phyloP scores from a whole-genome alignment of 768 basidiomycete genomes.

The Mycena amicta region DNA sequence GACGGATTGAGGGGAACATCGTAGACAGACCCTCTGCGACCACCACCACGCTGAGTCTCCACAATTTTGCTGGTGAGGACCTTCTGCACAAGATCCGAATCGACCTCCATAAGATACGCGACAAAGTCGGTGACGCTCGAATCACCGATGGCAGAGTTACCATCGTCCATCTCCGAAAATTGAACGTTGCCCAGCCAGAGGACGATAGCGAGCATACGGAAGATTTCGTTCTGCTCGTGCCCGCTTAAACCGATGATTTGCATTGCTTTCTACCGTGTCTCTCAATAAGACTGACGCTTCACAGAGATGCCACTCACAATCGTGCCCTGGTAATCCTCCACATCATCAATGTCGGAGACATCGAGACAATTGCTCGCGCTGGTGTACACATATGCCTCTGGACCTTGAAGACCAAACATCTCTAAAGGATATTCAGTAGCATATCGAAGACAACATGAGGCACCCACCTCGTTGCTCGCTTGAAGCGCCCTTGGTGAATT shows the following conservation, averaged over 20 bases:
- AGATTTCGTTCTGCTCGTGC: constrained; percentile 89
- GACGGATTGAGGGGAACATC: constrained; percentile 94
- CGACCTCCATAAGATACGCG: constrained; percentile 90
- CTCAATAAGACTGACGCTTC: too few species aligned
- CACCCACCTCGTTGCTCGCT: constrained; percentile 79
- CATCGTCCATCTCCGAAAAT: constrained; percentile 86
- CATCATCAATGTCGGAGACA: constrained; percentile 90
- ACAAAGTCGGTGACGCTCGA: constrained; percentile 92
- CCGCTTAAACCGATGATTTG: constrained; percentile 82
- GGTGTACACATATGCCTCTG: constrained; percentile 93
- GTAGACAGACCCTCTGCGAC: constrained; percentile 93
- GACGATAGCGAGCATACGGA: constrained; percentile 87
- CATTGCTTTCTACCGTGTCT: constrained; percentile 95
- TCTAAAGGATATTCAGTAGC: constrained; percentile 51
- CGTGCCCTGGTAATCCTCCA: constrained; percentile 85
- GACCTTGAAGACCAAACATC: constrained; percentile 92
- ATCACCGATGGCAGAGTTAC: constrained; percentile 81
- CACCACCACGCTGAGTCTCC: constrained; percentile 93
- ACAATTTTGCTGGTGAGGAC: constrained; percentile 82
- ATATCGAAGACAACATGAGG: background rate
- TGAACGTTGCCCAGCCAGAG: constrained; percentile 97
- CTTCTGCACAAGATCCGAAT: constrained; percentile 78
- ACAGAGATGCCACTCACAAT: constrained; percentile 62
- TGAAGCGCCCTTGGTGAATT: constrained; percentile 95
- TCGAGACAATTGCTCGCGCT: constrained; percentile 90